phyloP scores from a whole-genome alignment of 768 basidiomycete genomes.

The Obba rivulosa region DNA sequence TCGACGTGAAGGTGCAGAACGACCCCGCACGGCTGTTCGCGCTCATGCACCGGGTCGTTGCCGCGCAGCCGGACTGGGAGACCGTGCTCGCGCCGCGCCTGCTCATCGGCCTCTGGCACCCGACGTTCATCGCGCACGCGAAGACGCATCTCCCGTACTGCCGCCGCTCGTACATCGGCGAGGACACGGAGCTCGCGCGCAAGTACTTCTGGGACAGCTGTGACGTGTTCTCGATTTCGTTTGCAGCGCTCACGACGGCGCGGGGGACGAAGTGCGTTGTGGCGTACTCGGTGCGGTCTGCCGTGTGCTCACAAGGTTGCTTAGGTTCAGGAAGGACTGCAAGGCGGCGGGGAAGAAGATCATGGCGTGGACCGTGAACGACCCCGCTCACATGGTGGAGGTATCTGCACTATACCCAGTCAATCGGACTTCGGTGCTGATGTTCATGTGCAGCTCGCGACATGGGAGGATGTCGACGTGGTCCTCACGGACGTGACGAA shows the following conservation, averaged over 20 bases:
- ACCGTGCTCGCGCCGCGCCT: constrained; percentile 73
- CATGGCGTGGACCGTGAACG: constrained; percentile 97
- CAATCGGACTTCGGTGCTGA: constrained; percentile 2
- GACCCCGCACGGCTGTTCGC: constrained; percentile 81
- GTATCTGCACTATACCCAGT: constrained; percentile 32
- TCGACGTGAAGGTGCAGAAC: constrained; percentile 94
- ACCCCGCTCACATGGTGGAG: constrained; percentile 86
- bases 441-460: constrained; percentile 51
- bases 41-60: constrained; percentile 68
- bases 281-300: neutral
- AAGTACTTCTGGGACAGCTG: constrained; percentile 88
- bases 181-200: constrained; percentile 63
- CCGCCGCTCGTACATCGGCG: constrained; percentile 80
- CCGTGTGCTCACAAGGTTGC: neutral
- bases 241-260: constrained; percentile 58
- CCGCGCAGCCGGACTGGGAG: constrained; percentile 65
- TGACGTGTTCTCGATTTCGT: constrained; percentile 82
- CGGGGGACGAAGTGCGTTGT: constrained; percentile 63
- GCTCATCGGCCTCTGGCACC: constrained; percentile 86
- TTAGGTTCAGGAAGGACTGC: constrained; percentile 81
- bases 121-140: constrained; percentile 78
- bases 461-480: constrained; percentile 38
- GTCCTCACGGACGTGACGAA: constrained; percentile 42
- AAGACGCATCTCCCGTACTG: constrained; percentile 75
- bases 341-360: constrained; percentile 73